Evolutionary conservation across 768 basidiomycete species (phyloP).

Genomic region (Leucocoprinus leucothites): DNA sequence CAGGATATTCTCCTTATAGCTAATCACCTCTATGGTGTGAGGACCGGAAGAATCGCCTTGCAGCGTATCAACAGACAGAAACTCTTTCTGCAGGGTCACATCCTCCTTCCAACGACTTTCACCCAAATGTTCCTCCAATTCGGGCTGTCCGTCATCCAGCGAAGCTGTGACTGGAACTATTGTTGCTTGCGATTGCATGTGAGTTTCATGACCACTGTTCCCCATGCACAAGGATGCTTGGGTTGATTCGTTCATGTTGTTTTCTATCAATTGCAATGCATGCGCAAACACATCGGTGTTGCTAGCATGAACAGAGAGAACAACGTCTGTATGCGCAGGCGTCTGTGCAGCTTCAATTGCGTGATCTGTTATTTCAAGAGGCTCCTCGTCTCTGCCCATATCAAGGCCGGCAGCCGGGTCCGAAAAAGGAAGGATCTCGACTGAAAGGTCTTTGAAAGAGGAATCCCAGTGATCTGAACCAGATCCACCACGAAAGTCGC

Average conservation of each 20-base stretch:
- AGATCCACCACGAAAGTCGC: neutral
- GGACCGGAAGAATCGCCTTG: neutral
- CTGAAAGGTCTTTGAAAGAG: neutral
- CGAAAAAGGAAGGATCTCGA: neutral
- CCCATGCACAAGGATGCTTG: too few relatives aligned
- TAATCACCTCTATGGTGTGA: neutral
- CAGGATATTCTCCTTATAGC: conserved; percentile 8
- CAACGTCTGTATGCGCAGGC: too few relatives aligned
- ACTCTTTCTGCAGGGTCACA: neutral
- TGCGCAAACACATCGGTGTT: too few relatives aligned
- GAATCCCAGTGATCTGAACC: neutral
- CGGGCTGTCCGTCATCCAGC: neutral
- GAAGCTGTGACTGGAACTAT: neutral
- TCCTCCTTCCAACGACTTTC: neutral
- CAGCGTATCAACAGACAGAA: neutral
- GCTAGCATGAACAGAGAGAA: too few relatives aligned
- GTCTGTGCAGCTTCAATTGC: neutral
- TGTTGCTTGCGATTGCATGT: neutral
- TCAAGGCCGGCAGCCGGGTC: neutral
- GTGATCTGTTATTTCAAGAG: neutral
- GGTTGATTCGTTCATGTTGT: too few relatives aligned
- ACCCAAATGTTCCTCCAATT: neutral
- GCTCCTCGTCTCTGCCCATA: neutral
- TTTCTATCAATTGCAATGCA: too few relatives aligned
- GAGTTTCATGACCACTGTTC: too few relatives aligned